Conservation (phyloP, 257 asterid genomes). For the Solanum tacnaense region DNA sequence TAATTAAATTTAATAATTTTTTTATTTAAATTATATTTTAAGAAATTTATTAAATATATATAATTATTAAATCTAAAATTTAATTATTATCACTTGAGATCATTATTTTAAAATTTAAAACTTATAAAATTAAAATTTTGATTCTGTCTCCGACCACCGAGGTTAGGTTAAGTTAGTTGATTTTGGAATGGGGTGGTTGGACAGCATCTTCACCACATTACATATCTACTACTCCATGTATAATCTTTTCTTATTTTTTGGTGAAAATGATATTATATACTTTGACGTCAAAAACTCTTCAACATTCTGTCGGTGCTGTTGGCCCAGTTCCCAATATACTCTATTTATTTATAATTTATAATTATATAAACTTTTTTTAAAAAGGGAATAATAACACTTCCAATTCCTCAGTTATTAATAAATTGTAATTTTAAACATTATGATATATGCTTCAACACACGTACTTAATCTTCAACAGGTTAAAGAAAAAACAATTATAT, state of each 20-base stretch:
- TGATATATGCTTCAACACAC: not conserved
- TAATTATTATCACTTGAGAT: not conserved
- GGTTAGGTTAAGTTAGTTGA: constrained; percentile 12
- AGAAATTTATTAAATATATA: not conserved
- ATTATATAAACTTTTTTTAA: no score
- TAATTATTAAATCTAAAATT: not conserved
- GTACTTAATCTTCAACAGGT: not conserved
- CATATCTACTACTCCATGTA: not conserved
- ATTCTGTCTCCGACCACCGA: not conserved
- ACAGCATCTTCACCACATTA: constrained; percentile 3
- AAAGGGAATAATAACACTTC: not conserved
- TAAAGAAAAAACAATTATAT: no score
- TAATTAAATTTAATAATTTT: not conserved
- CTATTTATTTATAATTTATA: no score
- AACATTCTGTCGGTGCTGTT: not conserved
- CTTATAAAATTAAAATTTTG: not conserved
- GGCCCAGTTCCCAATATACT: not conserved
- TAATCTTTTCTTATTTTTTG: not conserved
- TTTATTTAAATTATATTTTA: not conserved
- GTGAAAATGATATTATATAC: constrained; percentile 12
- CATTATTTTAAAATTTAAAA: not conserved
- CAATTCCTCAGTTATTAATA: not conserved
- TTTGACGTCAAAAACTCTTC: not conserved
- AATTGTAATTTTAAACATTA: not conserved
- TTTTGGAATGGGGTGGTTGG: constrained; percentile 18